These are phyloP conservation scores for Jatropha curcas DNA, from an alignment of 345 rosid species.

Conservation along the genomic window DNA sequence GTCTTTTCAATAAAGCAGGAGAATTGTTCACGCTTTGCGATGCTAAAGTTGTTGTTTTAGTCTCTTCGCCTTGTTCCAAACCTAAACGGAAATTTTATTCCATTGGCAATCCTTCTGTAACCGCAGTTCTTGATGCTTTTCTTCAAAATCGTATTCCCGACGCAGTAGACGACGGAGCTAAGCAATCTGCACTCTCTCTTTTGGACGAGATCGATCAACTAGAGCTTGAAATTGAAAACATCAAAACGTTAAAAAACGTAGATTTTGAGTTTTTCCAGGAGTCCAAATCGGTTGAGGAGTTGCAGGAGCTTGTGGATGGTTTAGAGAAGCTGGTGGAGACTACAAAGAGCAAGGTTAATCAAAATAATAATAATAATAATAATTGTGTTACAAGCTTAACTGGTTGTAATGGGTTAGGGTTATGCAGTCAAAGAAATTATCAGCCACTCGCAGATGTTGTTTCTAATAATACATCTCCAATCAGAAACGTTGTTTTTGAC, in stretches of 20 bases:
- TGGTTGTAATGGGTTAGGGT: too few relatives aligned
- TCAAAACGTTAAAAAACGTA: background rate
- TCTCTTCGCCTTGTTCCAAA: background rate
- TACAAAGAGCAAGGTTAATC: background rate
- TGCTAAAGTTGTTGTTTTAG: conserved; percentile 13
- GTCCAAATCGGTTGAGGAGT: conserved; percentile 2
- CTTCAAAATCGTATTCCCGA: background rate
- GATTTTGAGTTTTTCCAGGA: background rate
- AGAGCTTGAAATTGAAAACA: background rate
- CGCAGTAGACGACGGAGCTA: background rate
- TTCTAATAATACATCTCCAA: too few relatives aligned
- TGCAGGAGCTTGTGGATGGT: background rate
- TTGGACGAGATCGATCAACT: background rate
- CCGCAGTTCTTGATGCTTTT: background rate
- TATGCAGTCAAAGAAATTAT: too few relatives aligned
- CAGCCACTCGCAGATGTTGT: too few relatives aligned
- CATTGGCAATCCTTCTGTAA: conserved; percentile 10
- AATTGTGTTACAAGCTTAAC: too few relatives aligned
- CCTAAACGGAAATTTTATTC: background rate
- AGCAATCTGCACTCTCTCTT: background rate
- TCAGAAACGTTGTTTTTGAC: too few relatives aligned
- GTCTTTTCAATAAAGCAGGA: conserved; percentile 24
- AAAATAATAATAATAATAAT: background rate
- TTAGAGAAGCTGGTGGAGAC: conserved; percentile 1
- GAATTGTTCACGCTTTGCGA: conserved; percentile 13